Conservation (phyloP, 2,329 filamentous ascomycete genomes). For the Claviceps fusiformis region DNA sequence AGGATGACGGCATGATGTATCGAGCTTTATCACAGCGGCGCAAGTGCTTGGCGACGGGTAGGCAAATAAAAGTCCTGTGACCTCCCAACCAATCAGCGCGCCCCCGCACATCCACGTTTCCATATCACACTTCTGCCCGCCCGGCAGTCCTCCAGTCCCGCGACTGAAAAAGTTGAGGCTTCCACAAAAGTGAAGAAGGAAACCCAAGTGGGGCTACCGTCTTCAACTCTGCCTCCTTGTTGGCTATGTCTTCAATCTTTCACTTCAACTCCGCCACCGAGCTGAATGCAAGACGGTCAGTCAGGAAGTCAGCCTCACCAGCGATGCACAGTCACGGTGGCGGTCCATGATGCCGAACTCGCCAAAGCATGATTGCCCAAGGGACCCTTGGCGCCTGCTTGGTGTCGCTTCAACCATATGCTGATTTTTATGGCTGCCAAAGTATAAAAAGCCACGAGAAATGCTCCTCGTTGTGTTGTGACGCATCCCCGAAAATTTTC, state of each 20-base stretch:
- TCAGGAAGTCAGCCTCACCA: neutral
- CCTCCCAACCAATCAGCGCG: too few relatives aligned
- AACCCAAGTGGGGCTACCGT: neutral
- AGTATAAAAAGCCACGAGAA: neutral
- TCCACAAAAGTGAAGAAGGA: neutral
- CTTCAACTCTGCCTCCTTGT: neutral
- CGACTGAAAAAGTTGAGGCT: neutral
- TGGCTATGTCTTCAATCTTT: neutral
- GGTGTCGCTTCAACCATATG: neutral
- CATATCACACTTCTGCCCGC: too few relatives aligned
- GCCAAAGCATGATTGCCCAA: neutral
- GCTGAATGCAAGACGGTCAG: neutral
- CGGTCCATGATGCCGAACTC: neutral
- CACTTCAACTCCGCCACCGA: too few relatives aligned
- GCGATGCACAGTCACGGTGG: neutral
- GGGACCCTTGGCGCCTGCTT: neutral
- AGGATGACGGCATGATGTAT: neutral
- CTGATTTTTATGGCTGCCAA: neutral
- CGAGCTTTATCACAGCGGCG: neutral
- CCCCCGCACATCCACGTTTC: too few relatives aligned
- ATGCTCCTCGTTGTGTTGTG: neutral
- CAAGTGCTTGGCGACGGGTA: too few relatives aligned
- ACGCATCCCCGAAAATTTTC: neutral
- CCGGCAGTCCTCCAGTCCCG: too few relatives aligned
- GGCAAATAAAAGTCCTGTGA: too few relatives aligned